phyloP scores from a whole-genome alignment of 805 yeast genomes.

The Nakazawaea ernobii region DNA sequence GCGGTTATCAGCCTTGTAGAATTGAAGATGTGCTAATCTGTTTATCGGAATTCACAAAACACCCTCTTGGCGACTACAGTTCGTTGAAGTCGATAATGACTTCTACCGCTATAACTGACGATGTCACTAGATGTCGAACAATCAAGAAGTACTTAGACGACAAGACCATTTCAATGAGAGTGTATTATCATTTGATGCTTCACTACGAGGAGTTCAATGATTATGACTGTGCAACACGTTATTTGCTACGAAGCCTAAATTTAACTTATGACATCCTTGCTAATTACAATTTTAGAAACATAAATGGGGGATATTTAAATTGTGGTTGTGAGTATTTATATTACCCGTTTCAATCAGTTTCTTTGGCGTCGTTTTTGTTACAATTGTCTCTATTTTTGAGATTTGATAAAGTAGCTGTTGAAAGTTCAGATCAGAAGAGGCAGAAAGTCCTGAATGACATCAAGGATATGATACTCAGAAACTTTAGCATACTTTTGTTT shows the following conservation, averaged over 20 bases:
- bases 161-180: slow-evolving; percentile 29
- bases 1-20: slow-evolving; percentile 24
- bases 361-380: background rate
- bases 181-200: slow-evolving; percentile 36
- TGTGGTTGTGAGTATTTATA: slow-evolving; percentile 5
- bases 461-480: slow-evolving; percentile 18
- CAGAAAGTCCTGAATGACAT: slow-evolving; percentile 1
- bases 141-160: slow-evolving; percentile 20
- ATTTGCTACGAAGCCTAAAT: slow-evolving; percentile 29
- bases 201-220: slow-evolving; percentile 30
- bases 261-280: slow-evolving; percentile 31
- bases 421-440: background rate
- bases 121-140: slow-evolving; percentile 18
- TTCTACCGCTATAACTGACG: slow-evolving; percentile 16
- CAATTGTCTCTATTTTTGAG: slow-evolving; percentile 23
- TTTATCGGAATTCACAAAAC: no score
- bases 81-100: slow-evolving; percentile 13
- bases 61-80: background rate
- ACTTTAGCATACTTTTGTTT: slow-evolving; percentile 33
- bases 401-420: slow-evolving; percentile 16
- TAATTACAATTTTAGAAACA: slow-evolving; percentile 24
- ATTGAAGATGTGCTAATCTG: slow-evolving; percentile 21
- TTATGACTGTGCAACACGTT: slow-evolving; percentile 25
- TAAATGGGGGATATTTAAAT: background rate
- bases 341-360: slow-evolving; percentile 27